Base-by-base conservation (phyloP, 2,329 filamentous ascomycete genomes). In the Ophiostoma piceae region DNA sequence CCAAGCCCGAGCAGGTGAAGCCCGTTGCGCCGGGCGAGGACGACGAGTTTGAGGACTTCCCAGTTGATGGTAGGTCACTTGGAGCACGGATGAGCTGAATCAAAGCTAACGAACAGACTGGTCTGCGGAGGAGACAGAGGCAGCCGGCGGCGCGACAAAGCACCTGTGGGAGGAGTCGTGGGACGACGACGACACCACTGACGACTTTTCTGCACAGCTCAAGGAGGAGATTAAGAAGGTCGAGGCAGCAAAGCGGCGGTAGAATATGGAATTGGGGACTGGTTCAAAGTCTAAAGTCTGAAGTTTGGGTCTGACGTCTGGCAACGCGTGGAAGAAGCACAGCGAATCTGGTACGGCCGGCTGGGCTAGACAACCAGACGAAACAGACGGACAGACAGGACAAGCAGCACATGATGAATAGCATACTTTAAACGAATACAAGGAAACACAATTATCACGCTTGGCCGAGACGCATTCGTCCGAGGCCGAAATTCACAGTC, bases 141-240 rank as follows among this genome's bases (percentile, higher is more conserved):
- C 89, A 70, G 91, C 90, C 70, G 84, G 86, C 76, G 88, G 84
- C 72, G 87, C 83, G 75, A 87, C 89, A 71, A 84, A 83, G 73
- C 94, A 98, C 82, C 84, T 99, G 69, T 99, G 95, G 95, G 95
- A 99, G 81, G 95, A 99, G 85, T 97, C 93, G 84, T 99, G 95
- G 95, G 95, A 99, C 78, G 95, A 99, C 77, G 94, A 98, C 79
- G 95, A 98, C 81, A 95, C 92, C 74, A 95, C 87, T 76, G 95
- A 99, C 78, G 95, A 99, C 77, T 99, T 99, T 79, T 95, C 93
- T 14, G 87, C 91, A 77, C 94, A 98, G 83, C 82, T 99, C 77
- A 96, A 92, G 94, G 92, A 97, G 80, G 94, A 98, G 80, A 82
- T 97, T 74, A 96, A 96, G 85, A 97, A 97, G 82, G 92, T 97